Evolutionary conservation across 2,329 filamentous ascomycete genomes (phyloP).

Genomic region (Aspergillus sp.): DNA sequence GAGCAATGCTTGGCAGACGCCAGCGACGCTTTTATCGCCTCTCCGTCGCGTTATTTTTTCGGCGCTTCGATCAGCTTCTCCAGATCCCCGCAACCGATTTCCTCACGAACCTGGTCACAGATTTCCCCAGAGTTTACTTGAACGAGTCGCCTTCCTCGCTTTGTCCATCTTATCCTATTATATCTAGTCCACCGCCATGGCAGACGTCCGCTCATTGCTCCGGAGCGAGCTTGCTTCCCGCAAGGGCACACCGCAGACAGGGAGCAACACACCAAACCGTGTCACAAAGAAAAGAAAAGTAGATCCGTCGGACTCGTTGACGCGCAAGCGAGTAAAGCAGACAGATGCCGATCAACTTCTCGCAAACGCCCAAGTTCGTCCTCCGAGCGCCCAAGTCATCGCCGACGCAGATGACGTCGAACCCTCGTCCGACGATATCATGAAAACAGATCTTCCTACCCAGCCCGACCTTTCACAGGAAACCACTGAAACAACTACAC

Average conservation of each 20-base stretch:
- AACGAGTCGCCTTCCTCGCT: neutral
- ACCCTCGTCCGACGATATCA: conserved; percentile 24
- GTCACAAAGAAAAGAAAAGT: conserved; percentile 58
- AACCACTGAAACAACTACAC: conserved; percentile 1
- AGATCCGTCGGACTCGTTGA: conserved; percentile 39
- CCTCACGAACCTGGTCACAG: conserved; percentile 4
- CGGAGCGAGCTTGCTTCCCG: conserved; percentile 74
- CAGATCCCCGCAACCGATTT: conserved; percentile 23
- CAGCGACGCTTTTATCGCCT: conserved; percentile 14
- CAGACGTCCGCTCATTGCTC: conserved; percentile 76
- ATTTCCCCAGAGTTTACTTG: neutral
- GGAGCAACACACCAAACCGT: conserved; percentile 32
- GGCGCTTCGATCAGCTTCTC: conserved; percentile 19
- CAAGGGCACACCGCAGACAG: conserved; percentile 62
- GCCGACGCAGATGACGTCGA: conserved; percentile 29
- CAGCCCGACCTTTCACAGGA: conserved; percentile 16
- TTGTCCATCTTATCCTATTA: neutral
- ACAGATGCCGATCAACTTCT: conserved; percentile 34
- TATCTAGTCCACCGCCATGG: conserved; percentile 51
- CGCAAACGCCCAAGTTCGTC: conserved; percentile 27
- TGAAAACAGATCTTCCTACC: conserved; percentile 23
- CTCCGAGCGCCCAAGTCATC: conserved; percentile 23
- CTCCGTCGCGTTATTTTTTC: conserved; percentile 22
- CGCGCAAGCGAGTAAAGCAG: conserved; percentile 47
- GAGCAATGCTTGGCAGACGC: conserved; percentile 23